Percentiles rank a stretch among this genome's conserved stretches.
These are phyloP conservation scores for Zygoascus sp. DNA, from an alignment of 1,139 yeast species.

Conservation along the genomic window DNA sequence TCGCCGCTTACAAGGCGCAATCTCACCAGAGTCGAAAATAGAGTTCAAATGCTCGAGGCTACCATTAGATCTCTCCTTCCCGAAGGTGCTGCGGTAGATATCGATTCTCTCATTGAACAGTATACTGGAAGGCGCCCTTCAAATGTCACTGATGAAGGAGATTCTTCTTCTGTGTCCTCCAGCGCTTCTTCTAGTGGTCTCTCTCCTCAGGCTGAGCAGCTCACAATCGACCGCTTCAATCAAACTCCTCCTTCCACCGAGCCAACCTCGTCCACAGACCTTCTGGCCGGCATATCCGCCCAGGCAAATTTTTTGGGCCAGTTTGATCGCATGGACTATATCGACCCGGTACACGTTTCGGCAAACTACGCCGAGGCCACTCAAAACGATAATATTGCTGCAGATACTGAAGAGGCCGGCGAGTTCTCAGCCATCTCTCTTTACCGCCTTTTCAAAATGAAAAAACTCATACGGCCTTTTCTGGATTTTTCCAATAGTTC, in stretches of 20 bases:
- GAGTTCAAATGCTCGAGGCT: constrained; percentile 53
- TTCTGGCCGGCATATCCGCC: too few relatives aligned
- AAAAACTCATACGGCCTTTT: background rate
- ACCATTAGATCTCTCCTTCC: constrained; percentile 42
- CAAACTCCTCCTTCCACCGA: background rate
- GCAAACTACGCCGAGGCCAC: background rate
- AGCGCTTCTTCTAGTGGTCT: background rate
- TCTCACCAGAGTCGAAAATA: constrained; percentile 68
- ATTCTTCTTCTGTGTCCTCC: background rate
- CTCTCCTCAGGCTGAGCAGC: background rate
- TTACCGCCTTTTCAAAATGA: background rate
- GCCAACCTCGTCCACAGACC: background rate
- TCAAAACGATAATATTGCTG: background rate
- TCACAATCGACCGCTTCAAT: background rate
- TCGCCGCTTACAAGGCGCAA: constrained; percentile 74
- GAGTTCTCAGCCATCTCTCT: background rate
- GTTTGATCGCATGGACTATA: background rate
- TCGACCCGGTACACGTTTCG: background rate
- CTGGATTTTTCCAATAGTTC: background rate
- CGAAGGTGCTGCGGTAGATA: constrained; percentile 44
- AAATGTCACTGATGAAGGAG: background rate
- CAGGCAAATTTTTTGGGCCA: background rate
- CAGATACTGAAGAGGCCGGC: background rate
- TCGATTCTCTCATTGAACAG: background rate
- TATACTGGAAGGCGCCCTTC: background rate